These are phyloP conservation scores for Tolypocladium nubicola DNA, from an alignment of 2,329 filamentous ascomycete genomes.

Conservation along the genomic window DNA sequence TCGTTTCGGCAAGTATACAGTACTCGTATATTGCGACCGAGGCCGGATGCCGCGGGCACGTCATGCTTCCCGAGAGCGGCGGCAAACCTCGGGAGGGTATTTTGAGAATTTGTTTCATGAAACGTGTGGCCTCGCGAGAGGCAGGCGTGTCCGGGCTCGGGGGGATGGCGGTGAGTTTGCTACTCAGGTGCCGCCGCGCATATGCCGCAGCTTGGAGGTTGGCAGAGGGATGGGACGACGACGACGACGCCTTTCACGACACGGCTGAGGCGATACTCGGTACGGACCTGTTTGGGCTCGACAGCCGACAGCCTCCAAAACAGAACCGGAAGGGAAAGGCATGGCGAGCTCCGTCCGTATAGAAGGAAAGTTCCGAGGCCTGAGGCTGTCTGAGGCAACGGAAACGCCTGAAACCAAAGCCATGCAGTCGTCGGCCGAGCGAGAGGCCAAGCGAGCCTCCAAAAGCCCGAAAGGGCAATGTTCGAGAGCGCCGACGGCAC, in stretches of 20 bases:
- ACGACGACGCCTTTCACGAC: background rate
- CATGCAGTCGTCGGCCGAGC: background rate
- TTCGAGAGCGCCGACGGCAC: background rate
- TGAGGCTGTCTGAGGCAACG: background rate
- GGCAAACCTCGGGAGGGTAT: background rate
- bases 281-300: background rate
- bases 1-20: background rate
- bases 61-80: background rate
- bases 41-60: background rate
- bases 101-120: background rate
- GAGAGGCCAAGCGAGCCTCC: background rate
- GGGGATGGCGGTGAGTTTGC: background rate
- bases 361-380: background rate
- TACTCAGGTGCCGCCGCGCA: background rate
- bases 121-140: background rate
- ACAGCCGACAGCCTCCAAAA: background rate
- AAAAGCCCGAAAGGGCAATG: background rate
- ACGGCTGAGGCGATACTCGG: background rate
- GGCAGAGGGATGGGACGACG: background rate
- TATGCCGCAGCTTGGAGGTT: background rate
- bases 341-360: too few species aligned
- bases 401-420: background rate
- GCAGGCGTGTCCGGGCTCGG: background rate
- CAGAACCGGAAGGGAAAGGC: too few species aligned
- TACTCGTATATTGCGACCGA: background rate